Evolutionary conservation across 768 basidiomycete genomes (phyloP), one percentile per base, ranked within the genome.

Genomic region (Clavaria fumosa): DNA sequence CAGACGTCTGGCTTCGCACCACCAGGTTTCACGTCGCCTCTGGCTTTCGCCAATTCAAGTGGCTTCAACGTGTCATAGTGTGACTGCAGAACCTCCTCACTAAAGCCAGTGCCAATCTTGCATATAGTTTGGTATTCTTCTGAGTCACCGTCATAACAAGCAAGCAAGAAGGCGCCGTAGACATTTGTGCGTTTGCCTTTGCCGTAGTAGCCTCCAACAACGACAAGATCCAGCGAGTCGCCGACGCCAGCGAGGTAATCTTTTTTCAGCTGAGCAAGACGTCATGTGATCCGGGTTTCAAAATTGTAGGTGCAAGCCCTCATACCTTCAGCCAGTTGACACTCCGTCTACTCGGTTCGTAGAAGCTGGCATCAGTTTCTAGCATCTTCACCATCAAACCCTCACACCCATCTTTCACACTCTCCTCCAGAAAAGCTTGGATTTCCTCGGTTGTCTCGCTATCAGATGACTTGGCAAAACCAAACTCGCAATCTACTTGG

Each of bases 311-410:
- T 10, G 39, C 21, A 26, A 11, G n/a, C 21, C 10, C 14, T 38
- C 39, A 46, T 54, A 89, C 93, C 75, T 99, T 99, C 11, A 99
- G 63, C 95, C 95, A 99, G 53, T 97, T 96, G 38, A 96, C 81
- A 59, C 85, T 90, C 27, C 95, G 66, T 41, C 93, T 63, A 55
- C 88, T 93, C 6, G 95, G 95, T 57, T 96, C 91, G 52, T 99
- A 99, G 49, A 72, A 85, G 55, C 89, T 86, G 5, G 80, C 84
- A 26, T 88, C 80, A 32, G 73, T 80, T 28, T 93, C 86, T 12
- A 99, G 62, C 89, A 95, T 93, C 63, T 99, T 99, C 42, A 99
- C 88, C 95, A 99, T 99, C 32, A 99, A 70, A 7, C 95, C 95
- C 56, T 99, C 95, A 53, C 95, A 97, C 2, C 93, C 90, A 53